A percentile compares a stretch with the other conserved stretches of the same genome.
phyloP scores from a whole-genome alignment of 106 monocot genomes.

The Allium sativum region DNA sequence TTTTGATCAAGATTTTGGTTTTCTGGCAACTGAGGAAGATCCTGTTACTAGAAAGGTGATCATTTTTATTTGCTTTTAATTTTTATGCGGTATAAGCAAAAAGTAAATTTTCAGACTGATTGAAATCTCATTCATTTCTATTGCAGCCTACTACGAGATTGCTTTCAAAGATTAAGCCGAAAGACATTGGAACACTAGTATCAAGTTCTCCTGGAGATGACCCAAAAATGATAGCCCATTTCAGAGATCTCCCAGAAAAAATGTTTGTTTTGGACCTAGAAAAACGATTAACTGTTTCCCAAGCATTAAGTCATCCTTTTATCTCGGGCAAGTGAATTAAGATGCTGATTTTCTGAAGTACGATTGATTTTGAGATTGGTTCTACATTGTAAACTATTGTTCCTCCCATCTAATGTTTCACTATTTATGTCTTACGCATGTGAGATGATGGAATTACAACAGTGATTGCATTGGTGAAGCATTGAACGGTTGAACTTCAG shows the following conservation, averaged over 20 bases:
- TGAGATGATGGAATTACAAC: constrained; percentile 35
- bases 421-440: constrained; percentile 39
- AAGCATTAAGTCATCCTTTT: constrained; percentile 93
- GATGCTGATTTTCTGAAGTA: constrained; percentile 62
- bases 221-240: constrained; percentile 73
- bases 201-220: constrained; percentile 79
- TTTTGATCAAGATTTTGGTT: constrained; percentile 95
- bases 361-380: constrained; percentile 34
- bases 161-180: constrained; percentile 76
- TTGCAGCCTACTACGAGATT: constrained; percentile 64
- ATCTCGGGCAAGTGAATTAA: constrained; percentile 99
- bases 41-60: constrained; percentile 89
- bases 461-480: constrained; percentile 31
- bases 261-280: constrained; percentile 96
- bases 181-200: constrained; percentile 60
- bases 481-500: constrained; percentile 27
- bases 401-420: constrained; percentile 52
- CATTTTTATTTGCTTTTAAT: constrained; percentile 4
- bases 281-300: constrained; percentile 93
- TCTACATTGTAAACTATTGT: constrained; percentile 40
- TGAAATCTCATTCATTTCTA: neutral
- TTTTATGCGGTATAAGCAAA: neutral
- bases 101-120: neutral
- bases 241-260: constrained; percentile 87
- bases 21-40: constrained; percentile 94